phyloP scores from a whole-genome alignment of 371 early-diverging fungal species.

The Circinella umbellata region DNA sequence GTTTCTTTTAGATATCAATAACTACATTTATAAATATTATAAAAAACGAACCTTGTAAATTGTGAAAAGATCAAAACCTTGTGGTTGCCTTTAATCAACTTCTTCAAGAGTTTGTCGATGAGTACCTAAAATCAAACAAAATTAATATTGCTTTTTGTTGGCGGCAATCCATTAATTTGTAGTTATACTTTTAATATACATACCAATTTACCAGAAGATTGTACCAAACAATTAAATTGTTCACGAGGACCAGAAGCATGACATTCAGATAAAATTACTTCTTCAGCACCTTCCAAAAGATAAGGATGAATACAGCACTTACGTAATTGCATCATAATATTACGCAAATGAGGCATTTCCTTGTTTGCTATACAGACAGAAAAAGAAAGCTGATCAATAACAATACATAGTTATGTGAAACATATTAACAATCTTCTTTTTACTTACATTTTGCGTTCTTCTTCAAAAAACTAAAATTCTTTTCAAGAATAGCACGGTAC shows the following conservation, averaged over 20 bases:
- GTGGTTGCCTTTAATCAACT: conserved; percentile 83
- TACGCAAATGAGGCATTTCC: conserved; percentile 68
- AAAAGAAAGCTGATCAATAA: not conserved
- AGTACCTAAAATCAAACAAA: conserved; percentile 37
- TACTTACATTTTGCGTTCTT: conserved; percentile 63
- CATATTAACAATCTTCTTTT: not conserved
- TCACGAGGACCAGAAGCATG: conserved; percentile 61
- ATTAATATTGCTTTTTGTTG: no score
- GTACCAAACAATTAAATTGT: conserved; percentile 78
- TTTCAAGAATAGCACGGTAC: conserved; percentile 92
- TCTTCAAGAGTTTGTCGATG: conserved; percentile 87
- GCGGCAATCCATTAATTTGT: no score
- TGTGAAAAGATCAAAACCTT: conserved; percentile 96
- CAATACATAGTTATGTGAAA: no score
- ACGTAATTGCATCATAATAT: conserved; percentile 80
- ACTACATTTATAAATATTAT: not conserved
- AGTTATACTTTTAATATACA: not conserved
- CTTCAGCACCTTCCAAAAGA: conserved; percentile 86
- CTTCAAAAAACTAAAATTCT: conserved; percentile 80
- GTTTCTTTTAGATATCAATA: no score
- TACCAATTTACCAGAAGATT: conserved; percentile 88
- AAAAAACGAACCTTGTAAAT: conserved; percentile 66
- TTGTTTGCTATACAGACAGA: conserved; percentile 37
- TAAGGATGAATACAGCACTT: conserved; percentile 93
- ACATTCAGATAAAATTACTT: conserved; percentile 73